Conservation (phyloP, 2,329 filamentous ascomycete genomes). For the Truncatella angustata region DNA sequence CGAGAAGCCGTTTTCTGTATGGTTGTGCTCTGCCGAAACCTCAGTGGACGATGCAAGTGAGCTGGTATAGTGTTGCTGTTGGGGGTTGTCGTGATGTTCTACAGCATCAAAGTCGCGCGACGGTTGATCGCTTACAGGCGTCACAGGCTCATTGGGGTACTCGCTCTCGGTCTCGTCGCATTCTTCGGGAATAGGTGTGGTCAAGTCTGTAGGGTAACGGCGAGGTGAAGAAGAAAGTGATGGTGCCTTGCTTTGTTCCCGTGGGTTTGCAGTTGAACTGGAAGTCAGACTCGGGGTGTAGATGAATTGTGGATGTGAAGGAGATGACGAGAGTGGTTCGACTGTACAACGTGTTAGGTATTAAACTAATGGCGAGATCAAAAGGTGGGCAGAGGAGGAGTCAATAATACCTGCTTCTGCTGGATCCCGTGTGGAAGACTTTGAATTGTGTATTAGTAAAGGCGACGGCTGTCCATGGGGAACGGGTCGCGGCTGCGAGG, state of each 20-base stretch:
- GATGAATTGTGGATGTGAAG: slow-evolving; percentile 11
- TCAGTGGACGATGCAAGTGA: slow-evolving; percentile 12
- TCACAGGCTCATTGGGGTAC: slow-evolving; percentile 58
- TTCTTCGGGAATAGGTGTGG: slow-evolving; percentile 54
- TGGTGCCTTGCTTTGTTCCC: slow-evolving; percentile 11
- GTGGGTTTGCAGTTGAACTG: background rate
- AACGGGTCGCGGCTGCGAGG: background rate
- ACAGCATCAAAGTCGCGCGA: slow-evolving; percentile 52
- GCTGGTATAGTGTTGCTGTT: slow-evolving; percentile 19
- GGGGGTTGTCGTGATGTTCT: slow-evolving; percentile 36
- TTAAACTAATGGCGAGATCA: slow-evolving; percentile 4
- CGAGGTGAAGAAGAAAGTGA: slow-evolving; percentile 37
- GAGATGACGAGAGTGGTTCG: slow-evolving; percentile 9
- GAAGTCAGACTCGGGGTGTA: slow-evolving; percentile 2
- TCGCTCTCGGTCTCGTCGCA: slow-evolving; percentile 61
- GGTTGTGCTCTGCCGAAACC: background rate
- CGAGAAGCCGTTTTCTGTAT: background rate
- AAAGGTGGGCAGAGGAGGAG: background rate
- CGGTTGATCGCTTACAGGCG: slow-evolving; percentile 57
- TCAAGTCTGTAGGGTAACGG: slow-evolving; percentile 48
- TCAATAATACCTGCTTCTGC: slow-evolving; percentile 8
- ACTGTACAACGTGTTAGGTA: slow-evolving; percentile 9
- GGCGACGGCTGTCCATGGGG: background rate
- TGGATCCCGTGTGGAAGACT: background rate
- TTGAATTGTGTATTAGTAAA: slow-evolving; percentile 2